A percentile compares a stretch with the other conserved stretches of the same genome.
These are phyloP conservation scores for Blastobotrys buckinghamii DNA, from an alignment of 1,139 yeast genomes.

Conservation along the genomic window DNA sequence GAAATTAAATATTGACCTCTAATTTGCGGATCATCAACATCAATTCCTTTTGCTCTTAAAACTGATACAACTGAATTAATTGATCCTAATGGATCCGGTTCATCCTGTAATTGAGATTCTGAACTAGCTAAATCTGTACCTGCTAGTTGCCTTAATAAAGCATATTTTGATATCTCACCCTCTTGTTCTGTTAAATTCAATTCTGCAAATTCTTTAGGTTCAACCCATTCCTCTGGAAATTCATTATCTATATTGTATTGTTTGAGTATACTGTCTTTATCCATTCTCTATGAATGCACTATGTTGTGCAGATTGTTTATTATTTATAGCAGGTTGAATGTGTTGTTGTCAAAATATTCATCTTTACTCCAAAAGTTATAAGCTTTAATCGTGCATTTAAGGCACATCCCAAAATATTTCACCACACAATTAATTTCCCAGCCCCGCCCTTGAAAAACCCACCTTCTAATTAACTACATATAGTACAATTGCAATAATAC, in stretches of 20 bases:
- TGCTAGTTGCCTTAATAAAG: constrained; percentile 25
- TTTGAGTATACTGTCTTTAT: constrained; percentile 12
- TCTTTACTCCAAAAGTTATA: too few species aligned
- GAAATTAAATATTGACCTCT: constrained; percentile 56
- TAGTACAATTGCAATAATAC: not conserved
- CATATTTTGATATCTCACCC: constrained; percentile 23
- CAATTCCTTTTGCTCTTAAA: constrained; percentile 28
- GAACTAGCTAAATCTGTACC: constrained; percentile 17
- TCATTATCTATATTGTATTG: constrained; percentile 28
- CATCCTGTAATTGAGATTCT: constrained; percentile 28
- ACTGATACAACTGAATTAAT: constrained; percentile 30
- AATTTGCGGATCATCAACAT: constrained; percentile 24
- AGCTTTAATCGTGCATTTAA: too few species aligned
- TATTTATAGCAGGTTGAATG: too few species aligned
- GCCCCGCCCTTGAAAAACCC: not conserved
- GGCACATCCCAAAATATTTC: too few species aligned
- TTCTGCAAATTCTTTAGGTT: constrained; percentile 15
- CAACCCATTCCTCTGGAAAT: constrained; percentile 22
- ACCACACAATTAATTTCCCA: not conserved
- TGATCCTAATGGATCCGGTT: constrained; percentile 36
- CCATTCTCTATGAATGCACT: constrained; percentile 4
- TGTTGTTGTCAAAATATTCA: not conserved
- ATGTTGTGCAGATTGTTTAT: not conserved
- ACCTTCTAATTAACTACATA: not conserved
- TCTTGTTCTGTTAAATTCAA: constrained; percentile 13